phyloP scores from a whole-genome alignment of 2,329 filamentous ascomycete genomes.

The Talaromyces islandicus region DNA sequence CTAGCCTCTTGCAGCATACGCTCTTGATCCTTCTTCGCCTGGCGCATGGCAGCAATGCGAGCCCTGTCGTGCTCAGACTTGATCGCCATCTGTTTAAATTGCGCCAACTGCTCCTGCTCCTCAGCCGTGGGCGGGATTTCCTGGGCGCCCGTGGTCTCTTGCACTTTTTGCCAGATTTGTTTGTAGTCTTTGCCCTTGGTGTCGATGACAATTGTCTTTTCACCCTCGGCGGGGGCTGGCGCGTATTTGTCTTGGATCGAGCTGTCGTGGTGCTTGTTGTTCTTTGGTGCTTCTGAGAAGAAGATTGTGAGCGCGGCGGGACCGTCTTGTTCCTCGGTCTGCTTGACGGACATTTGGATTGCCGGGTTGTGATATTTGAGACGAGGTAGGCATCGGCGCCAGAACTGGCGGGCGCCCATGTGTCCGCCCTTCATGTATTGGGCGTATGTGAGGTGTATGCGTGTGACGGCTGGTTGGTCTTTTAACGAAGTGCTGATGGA shows the following conservation, averaged over 20 bases:
- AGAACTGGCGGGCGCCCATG: constrained; percentile 68
- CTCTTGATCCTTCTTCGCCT: constrained; percentile 41
- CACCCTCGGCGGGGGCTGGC: constrained; percentile 23
- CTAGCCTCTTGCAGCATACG: constrained; percentile 39
- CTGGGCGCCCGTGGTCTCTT: constrained; percentile 35
- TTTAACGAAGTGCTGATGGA: constrained; percentile 21
- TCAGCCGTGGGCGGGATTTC: constrained; percentile 26
- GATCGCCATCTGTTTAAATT: constrained; percentile 28
- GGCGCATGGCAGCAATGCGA: constrained; percentile 32
- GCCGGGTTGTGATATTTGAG: constrained; percentile 93
- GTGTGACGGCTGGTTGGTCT: constrained; percentile 34
- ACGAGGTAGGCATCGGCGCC: constrained; percentile 71
- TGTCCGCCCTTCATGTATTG: constrained; percentile 35
- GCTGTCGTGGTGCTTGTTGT: constrained; percentile 18
- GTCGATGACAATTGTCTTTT: constrained; percentile 32
- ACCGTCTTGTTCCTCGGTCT: constrained; percentile 49
- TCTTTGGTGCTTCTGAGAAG: constrained; percentile 29
- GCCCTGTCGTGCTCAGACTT: constrained; percentile 34
- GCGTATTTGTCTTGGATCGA: constrained; percentile 27
- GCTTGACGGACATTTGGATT: constrained; percentile 75
- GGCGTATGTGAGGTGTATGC: constrained; percentile 40
- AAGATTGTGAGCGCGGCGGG: constrained; percentile 37
- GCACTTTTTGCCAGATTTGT: constrained; percentile 39
- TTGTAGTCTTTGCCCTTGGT: constrained; percentile 32
- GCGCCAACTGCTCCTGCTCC: constrained; percentile 31